Base-by-base conservation (phyloP, 75 land plant genomes). In the Isoetes taiwanensis region DNA sequence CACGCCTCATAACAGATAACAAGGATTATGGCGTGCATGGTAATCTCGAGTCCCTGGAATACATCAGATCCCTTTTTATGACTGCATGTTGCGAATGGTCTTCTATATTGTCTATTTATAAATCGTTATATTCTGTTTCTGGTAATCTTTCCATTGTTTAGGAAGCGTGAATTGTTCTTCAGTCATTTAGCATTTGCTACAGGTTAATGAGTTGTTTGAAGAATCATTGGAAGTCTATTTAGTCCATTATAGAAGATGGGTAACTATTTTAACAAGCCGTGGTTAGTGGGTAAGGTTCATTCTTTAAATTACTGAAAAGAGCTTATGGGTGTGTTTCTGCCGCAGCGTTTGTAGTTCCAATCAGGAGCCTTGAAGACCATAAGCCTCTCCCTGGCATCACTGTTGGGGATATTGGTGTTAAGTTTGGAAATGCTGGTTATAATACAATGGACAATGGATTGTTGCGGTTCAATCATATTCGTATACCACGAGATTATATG, bases 401-500 rank as follows among this genome's bases (percentile, higher is more conserved):
- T 2, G 69, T 93, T 58, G 98, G 81, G 58, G 98, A 93, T 66
- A 93, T 93, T 74, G 96, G 98, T 50, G 78, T 65, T 43, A 93
- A 93, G 75, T 93, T 93, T 72, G 98, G 98, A 46, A 93, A 80
- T 74, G 99, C 82, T 24, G 98, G 79, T 11, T 93, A 88, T 56
- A 93, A 93, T 62, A 75, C 75, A 19, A 84, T 93, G 98, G 98
- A 93, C 62, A 93, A 93, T 76, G 98, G 98, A 32, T 73, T 93
- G 0, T 41, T 93, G 39, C 71, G 72, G 23, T 88, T 93, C 73
- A 81, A 93, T 65, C 67, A 93, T 71, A 86, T 88, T 30, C 85
- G 98, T 30, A 84, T 93, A 32, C 98, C 98, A 27, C 86, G 98
- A 23, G 63, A 82, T 29, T 81, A 93, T 58, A 84, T 93, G 98